phyloP scores from a whole-genome alignment of 192 early-diverging fungal species.

The Pecoramyces ruminantium region DNA sequence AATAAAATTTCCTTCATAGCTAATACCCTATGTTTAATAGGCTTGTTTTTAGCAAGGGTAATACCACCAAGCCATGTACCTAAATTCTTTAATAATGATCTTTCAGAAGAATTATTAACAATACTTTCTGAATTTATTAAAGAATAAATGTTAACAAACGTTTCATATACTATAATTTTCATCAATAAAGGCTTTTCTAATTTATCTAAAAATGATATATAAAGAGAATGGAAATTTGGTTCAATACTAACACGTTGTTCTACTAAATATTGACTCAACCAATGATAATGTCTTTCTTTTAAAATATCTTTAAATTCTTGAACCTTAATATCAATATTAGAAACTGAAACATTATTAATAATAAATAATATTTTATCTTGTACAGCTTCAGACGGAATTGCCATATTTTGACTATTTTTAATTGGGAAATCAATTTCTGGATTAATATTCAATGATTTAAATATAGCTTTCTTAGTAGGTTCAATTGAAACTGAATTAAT shows the following conservation, averaged over 20 bases:
- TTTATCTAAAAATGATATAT: constrained; percentile 65
- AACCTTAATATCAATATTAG: constrained; percentile 65
- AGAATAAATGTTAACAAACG: constrained; percentile 67
- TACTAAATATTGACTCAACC: constrained; percentile 92
- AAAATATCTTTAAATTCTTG: constrained; percentile 61
- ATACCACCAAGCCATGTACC: constrained; percentile 93
- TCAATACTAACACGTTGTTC: constrained; percentile 91
- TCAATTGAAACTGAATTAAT: not conserved
- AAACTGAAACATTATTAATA: constrained; percentile 84
- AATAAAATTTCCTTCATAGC: constrained; percentile 86
- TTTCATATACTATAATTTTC: constrained; percentile 71
- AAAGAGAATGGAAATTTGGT: constrained; percentile 89
- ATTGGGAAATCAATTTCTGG: constrained; percentile 2
- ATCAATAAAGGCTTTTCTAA: constrained; percentile 46
- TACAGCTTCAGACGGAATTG: constrained; percentile 30
- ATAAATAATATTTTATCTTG: constrained; percentile 94
- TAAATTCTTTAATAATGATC: constrained; percentile 82
- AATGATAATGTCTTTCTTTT: constrained; percentile 42
- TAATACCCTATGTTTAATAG: constrained; percentile 88
- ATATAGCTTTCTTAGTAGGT: not conserved
- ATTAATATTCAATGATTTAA: constrained; percentile 1
- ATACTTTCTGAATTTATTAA: constrained; percentile 89
- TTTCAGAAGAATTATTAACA: constrained; percentile 69
- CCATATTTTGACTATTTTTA: not conserved
- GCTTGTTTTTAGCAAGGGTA: constrained; percentile 78